These are phyloP conservation scores for Abortiporus biennis DNA, from an alignment of 1,284 basidiomycete genomes.

Conservation along the genomic window DNA sequence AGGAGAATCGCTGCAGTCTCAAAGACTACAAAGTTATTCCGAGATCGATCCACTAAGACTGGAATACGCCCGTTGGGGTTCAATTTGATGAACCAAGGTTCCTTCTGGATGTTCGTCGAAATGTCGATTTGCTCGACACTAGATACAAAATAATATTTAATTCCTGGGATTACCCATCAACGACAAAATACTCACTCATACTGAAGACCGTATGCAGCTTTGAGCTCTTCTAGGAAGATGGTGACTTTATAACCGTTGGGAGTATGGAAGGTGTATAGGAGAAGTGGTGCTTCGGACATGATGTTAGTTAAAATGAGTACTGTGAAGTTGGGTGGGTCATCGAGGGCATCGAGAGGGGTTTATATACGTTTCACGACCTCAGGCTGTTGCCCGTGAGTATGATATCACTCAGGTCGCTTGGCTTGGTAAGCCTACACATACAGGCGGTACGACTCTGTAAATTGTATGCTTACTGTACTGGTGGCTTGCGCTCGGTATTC, in stretches of 20 bases:
- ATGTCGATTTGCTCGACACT: conserved; percentile 31
- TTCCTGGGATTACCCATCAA: neutral
- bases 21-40: conserved; percentile 44
- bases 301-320: too few species aligned
- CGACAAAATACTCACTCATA: conserved; percentile 19
- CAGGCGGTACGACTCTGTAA: too few species aligned
- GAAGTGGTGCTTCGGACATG: conserved; percentile 37
- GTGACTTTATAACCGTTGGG: conserved; percentile 62
- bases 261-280: conserved; percentile 59
- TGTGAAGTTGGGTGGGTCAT: too few species aligned
- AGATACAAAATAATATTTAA: conserved; percentile 21
- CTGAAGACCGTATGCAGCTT: conserved; percentile 21
- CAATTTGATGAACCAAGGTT: conserved; percentile 48
- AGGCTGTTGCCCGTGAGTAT: too few species aligned
- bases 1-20: conserved; percentile 50
- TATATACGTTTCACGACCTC: too few species aligned
- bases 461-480: too few species aligned
- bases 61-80: conserved; percentile 63
- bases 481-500: too few species aligned
- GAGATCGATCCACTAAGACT: conserved; percentile 35
- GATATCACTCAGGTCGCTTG: too few species aligned
- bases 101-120: conserved; percentile 42
- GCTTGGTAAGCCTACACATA: too few species aligned
- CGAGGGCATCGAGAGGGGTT: too few species aligned
- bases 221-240: conserved; percentile 27